Conservation (phyloP, 1,284 basidiomycete species). For the Ceratobasidium sp. region DNA sequence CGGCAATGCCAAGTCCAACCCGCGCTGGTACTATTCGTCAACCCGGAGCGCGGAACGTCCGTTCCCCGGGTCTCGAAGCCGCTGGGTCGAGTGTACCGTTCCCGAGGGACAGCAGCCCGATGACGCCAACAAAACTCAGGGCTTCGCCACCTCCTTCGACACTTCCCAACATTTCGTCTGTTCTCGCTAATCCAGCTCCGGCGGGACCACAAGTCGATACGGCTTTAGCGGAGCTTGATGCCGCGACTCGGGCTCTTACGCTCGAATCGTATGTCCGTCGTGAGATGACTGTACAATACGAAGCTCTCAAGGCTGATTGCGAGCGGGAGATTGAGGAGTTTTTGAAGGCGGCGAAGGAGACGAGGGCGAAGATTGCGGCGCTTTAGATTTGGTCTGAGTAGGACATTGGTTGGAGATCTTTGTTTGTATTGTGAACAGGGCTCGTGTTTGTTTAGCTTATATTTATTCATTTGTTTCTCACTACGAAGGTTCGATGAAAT, state of each 20-base stretch:
- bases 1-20: slow-evolving; percentile 1
- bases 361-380: slow-evolving; percentile 43
- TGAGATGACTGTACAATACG: slow-evolving; percentile 43
- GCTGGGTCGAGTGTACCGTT: slow-evolving; percentile 35
- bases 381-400: neutral
- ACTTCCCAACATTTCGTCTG: neutral
- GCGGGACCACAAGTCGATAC: neutral
- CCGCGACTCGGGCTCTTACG: slow-evolving; percentile 32
- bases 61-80: neutral
- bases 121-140: slow-evolving; percentile 13
- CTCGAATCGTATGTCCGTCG: slow-evolving; percentile 45
- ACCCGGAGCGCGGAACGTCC: neutral
- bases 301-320: slow-evolving; percentile 37
- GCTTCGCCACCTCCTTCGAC: slow-evolving; percentile 10
- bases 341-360: slow-evolving; percentile 41
- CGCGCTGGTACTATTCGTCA: neutral
- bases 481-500: neutral
- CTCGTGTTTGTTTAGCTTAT: slow-evolving; percentile 6
- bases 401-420: slow-evolving; percentile 11
- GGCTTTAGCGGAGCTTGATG: slow-evolving; percentile 28
- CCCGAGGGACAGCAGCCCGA: slow-evolving; percentile 41
- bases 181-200: neutral
- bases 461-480: slow-evolving; percentile 15
- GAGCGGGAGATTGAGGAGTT: slow-evolving; percentile 46
- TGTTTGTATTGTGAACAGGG: slow-evolving; percentile 5